Conservation (phyloP, 2,329 filamentous ascomycete species). For the Hypocrella siamensis region DNA sequence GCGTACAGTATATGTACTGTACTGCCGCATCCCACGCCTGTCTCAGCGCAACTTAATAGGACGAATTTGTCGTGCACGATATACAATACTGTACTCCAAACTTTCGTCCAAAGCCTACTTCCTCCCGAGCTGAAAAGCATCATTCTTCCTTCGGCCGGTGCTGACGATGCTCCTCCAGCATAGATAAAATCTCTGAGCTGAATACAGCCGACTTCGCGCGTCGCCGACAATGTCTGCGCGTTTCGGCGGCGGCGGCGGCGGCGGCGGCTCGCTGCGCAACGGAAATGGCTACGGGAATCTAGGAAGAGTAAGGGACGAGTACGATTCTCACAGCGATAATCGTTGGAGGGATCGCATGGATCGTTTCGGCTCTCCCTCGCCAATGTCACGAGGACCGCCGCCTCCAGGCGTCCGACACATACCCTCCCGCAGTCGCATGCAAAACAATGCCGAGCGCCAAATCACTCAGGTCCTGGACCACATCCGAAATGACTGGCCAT, state of each 20-base stretch:
- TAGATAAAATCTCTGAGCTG: background rate
- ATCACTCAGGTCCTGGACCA: slow-evolving; percentile 56
- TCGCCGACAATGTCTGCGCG: slow-evolving; percentile 19
- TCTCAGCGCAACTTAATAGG: too few species aligned
- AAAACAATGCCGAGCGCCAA: slow-evolving; percentile 35
- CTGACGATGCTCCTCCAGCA: slow-evolving; percentile 6
- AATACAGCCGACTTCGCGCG: too few species aligned
- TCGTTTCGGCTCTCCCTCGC: slow-evolving; percentile 22
- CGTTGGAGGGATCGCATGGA: slow-evolving; percentile 28
- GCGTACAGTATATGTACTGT: too few species aligned
- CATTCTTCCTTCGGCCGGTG: background rate
- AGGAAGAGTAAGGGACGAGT: slow-evolving; percentile 26
- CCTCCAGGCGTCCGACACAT: slow-evolving; percentile 16
- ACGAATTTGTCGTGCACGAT: too few species aligned
- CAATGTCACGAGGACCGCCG: slow-evolving; percentile 14
- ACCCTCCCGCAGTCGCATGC: slow-evolving; percentile 20
- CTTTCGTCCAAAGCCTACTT: too few species aligned
- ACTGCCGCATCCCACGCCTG: too few species aligned
- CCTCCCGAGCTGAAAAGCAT: too few species aligned
- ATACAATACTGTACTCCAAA: too few species aligned
- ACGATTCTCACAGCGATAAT: slow-evolving; percentile 27
- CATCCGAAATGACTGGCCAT: slow-evolving; percentile 80
- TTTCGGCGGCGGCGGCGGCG: slow-evolving; percentile 32
- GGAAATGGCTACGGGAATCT: slow-evolving; percentile 28
- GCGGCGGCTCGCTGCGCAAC: slow-evolving; percentile 15